These are phyloP conservation scores for Prototheca cutis DNA, from an alignment of 163 green algal genomes.

Conservation along the genomic window DNA sequence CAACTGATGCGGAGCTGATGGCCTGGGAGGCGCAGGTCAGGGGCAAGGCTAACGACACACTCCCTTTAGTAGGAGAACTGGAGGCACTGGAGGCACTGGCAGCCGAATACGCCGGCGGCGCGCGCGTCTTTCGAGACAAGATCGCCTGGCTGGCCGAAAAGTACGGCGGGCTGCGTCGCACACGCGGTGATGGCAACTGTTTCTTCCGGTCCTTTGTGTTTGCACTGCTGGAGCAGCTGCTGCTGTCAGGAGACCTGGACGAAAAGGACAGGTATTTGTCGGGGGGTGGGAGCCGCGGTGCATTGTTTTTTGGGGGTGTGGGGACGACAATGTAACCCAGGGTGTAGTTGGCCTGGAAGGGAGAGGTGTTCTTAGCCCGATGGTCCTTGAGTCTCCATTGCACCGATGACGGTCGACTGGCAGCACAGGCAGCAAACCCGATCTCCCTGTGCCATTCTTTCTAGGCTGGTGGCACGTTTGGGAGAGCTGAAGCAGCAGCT, in stretches of 20 bases:
- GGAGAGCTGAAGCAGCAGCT: conserved; percentile 10
- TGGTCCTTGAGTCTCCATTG: conserved; percentile 3
- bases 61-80: conserved; percentile 33
- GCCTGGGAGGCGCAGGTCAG: conserved; percentile 47
- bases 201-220: conserved; percentile 76
- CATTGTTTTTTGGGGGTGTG: too few species aligned
- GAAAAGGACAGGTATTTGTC: conserved; percentile 58
- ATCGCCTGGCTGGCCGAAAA: conserved; percentile 35
- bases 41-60: conserved; percentile 9
- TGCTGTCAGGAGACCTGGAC: conserved; percentile 31
- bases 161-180: conserved; percentile 55
- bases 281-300: too few species aligned
- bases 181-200: conserved; percentile 76
- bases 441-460: too few species aligned
- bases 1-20: conserved; percentile 53
- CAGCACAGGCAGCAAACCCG: too few species aligned
- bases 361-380: too few species aligned
- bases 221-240: conserved; percentile 63
- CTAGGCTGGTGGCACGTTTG: conserved; percentile 2
- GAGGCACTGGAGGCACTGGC: conserved; percentile 30
- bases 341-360: too few species aligned
- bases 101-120: conserved; percentile 59
- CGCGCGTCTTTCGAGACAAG: conserved; percentile 54
- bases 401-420: neutral
- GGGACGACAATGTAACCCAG: too few species aligned